Conservation (phyloP, 352 stramenopile species). For the Globisporangium orthogonon region DNA sequence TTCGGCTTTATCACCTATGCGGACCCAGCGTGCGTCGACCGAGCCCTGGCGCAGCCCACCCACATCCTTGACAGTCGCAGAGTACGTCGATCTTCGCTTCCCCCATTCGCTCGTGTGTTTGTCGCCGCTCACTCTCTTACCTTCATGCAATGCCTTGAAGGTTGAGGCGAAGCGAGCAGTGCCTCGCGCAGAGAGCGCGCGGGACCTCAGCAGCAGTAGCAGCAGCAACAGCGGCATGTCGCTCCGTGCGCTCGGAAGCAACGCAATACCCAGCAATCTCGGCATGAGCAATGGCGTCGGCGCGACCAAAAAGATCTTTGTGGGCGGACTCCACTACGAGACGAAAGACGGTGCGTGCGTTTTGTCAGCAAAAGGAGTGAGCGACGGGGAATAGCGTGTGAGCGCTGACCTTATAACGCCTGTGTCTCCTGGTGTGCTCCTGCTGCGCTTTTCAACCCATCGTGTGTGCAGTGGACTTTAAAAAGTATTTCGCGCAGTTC, state of each 20-base stretch:
- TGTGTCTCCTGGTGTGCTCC: not conserved
- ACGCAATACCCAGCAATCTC: slow-evolving; percentile 38
- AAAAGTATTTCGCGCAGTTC: slow-evolving; percentile 91
- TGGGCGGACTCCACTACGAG: slow-evolving; percentile 90
- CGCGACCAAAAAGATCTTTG: slow-evolving; percentile 90
- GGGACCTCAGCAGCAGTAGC: slow-evolving; percentile 43
- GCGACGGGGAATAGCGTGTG: not conserved
- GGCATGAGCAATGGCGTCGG: slow-evolving; percentile 53
- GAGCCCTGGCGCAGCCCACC: slow-evolving; percentile 83
- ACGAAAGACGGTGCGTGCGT: slow-evolving; percentile 85
- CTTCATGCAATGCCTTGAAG: slow-evolving; percentile 16
- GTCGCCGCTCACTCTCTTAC: slow-evolving; percentile 3
- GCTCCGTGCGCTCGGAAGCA: slow-evolving; percentile 43
- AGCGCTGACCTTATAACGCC: not conserved
- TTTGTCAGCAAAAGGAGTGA: too few relatives aligned
- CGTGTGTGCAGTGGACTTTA: slow-evolving; percentile 66
- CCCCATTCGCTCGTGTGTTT: not conserved
- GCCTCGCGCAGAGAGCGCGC: slow-evolving; percentile 76
- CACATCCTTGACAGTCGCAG: slow-evolving; percentile 88
- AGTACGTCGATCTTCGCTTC: slow-evolving; percentile 23
- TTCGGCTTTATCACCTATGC: slow-evolving; percentile 94
- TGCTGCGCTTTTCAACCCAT: not conserved
- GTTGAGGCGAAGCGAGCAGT: slow-evolving; percentile 91
- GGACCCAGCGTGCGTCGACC: slow-evolving; percentile 82
- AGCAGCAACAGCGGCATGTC: slow-evolving; percentile 26